phyloP scores from a whole-genome alignment of 495 filamentous ascomycete genomes.

The Saxophila tyrrhenica region DNA sequence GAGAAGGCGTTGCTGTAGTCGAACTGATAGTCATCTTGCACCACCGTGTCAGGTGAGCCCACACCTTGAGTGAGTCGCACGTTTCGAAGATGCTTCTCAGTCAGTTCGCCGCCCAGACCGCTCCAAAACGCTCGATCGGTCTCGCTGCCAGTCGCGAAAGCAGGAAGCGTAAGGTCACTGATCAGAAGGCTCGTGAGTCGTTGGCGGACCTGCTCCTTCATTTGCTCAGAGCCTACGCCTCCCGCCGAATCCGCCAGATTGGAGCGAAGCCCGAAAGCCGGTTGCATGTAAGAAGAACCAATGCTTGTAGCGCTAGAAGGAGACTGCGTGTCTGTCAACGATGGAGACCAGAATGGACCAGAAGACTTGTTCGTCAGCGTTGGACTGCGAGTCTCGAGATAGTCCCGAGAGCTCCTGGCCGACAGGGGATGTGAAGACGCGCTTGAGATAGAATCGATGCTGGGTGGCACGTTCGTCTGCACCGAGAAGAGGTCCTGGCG shows the following conservation, averaged over 20 bases:
- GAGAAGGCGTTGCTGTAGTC: constrained; percentile 10
- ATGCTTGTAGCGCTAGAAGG: constrained; percentile 30
- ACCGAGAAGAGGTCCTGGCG: constrained; percentile 4
- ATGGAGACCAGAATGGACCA: constrained; percentile 81
- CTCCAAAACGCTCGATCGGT: constrained; percentile 79
- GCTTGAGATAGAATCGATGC: constrained; percentile 12
- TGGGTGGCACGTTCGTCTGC: constrained; percentile 4
- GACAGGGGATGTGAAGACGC: constrained; percentile 12
- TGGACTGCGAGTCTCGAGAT: constrained; percentile 55
- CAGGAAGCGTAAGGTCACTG: constrained; percentile 76
- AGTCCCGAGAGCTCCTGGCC: constrained; percentile 48
- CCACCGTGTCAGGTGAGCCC: not conserved
- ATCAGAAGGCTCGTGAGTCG: constrained; percentile 73
- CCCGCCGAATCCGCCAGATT: too few species aligned
- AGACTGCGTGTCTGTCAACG: constrained; percentile 45
- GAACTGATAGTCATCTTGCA: not conserved
- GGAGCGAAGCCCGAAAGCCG: constrained; percentile 19
- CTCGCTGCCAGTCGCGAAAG: constrained; percentile 79
- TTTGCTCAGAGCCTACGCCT: not conserved
- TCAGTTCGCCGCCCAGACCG: constrained; percentile 5
- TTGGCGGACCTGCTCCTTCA: constrained; percentile 30
- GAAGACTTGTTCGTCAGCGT: constrained; percentile 65
- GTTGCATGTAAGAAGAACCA: constrained; percentile 39
- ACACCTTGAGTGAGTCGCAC: not conserved
- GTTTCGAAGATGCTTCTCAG: not conserved